Conservation (phyloP, 2,329 filamentous ascomycete species). For the Colletotrichum horii region DNA sequence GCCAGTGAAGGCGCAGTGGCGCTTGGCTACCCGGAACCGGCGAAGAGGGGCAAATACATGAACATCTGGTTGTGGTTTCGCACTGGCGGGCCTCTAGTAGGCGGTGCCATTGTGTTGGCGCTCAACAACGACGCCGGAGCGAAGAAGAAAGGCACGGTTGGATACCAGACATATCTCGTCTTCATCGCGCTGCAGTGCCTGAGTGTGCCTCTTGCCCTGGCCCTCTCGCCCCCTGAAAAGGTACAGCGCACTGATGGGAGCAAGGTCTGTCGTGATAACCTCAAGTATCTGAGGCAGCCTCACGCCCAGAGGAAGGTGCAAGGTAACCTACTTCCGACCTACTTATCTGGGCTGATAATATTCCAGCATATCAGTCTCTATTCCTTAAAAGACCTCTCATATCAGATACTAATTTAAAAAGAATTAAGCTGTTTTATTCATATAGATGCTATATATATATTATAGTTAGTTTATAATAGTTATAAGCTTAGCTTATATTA, state of each 20-base stretch:
- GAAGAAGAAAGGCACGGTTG: conserved; percentile 28
- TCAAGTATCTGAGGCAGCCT: no score
- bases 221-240: conserved; percentile 31
- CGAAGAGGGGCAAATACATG: conserved; percentile 48
- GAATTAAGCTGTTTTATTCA: no score
- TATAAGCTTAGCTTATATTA: no score
- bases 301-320: no score
- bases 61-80: conserved; percentile 49
- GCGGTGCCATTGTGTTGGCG: conserved; percentile 49
- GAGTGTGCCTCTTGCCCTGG: conserved; percentile 28
- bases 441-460: no score
- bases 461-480: no score
- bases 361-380: no score
- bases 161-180: conserved; percentile 30
- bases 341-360: no score
- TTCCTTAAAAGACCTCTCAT: no score
- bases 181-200: conserved; percentile 33
- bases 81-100: conserved; percentile 51
- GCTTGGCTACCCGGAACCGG: conserved; percentile 51
- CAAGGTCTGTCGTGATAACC: no score
- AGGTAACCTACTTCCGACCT: no score
- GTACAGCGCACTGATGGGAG: conserved; percentile 30
- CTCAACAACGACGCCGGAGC: conserved; percentile 38
- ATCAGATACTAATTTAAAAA: no score
- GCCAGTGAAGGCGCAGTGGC: conserved; percentile 54